These are phyloP conservation scores for Peltaster fructicola DNA, from an alignment of 2,329 filamentous ascomycete species.

Conservation along the genomic window DNA sequence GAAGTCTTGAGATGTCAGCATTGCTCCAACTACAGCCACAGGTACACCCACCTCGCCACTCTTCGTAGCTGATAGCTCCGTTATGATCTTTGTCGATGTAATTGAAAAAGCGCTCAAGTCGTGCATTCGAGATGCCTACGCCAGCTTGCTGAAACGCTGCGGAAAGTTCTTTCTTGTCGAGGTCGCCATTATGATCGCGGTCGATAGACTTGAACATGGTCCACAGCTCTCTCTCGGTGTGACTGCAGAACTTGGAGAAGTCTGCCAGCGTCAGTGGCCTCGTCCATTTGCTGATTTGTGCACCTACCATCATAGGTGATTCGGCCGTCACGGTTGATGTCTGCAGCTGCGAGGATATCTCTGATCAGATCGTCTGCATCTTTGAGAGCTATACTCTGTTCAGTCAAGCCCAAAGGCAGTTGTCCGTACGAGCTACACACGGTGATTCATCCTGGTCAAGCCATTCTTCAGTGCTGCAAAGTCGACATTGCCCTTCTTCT, in stretches of 20 bases:
- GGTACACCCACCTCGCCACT: conserved; percentile 61
- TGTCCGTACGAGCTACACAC: conserved; percentile 34
- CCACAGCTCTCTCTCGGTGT: conserved; percentile 70
- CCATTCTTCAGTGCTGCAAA: conserved; percentile 70
- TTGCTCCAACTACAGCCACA: background rate
- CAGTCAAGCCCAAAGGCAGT: conserved; percentile 5
- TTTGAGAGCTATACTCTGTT: conserved; percentile 46
- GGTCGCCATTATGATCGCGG: conserved; percentile 62
- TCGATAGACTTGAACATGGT: conserved; percentile 76
- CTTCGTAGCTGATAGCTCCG: conserved; percentile 71
- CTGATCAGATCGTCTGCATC: conserved; percentile 76
- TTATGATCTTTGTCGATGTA: conserved; percentile 84
- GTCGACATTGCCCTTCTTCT: conserved; percentile 63
- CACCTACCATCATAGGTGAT: conserved; percentile 71
- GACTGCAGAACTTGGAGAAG: conserved; percentile 73
- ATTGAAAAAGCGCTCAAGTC: conserved; percentile 69
- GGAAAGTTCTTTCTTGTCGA: conserved; percentile 73
- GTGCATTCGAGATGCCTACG: conserved; percentile 56
- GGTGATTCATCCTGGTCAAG: conserved; percentile 77
- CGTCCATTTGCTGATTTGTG: background rate
- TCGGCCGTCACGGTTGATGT: conserved; percentile 70
- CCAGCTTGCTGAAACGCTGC: conserved; percentile 63
- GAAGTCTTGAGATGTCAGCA: conserved; percentile 45
- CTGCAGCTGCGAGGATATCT: conserved; percentile 65
- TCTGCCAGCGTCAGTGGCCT: conserved; percentile 34